Conservation (phyloP, 2,329 filamentous ascomycete species). For the Fusarium brachygibbosum region DNA sequence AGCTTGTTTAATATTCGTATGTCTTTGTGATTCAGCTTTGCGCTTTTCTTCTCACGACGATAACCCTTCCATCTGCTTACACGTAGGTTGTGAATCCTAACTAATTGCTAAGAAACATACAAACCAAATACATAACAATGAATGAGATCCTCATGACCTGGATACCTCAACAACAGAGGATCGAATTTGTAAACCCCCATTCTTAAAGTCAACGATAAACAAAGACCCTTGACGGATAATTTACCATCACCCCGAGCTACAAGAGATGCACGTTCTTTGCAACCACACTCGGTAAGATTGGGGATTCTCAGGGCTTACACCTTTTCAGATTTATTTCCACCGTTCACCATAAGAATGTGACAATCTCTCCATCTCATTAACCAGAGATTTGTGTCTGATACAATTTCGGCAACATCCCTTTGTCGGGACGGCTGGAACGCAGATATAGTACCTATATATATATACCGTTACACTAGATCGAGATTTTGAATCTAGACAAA, state of each 20-base stretch:
- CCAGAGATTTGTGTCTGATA: slow-evolving; percentile 33
- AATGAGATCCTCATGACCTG: neutral
- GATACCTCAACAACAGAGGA: neutral
- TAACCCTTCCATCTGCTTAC: neutral
- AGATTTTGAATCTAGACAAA: slow-evolving; percentile 11
- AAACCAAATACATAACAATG: neutral
- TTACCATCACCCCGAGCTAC: slow-evolving; percentile 31
- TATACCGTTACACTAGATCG: slow-evolving; percentile 7
- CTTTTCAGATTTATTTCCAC: slow-evolving; percentile 38
- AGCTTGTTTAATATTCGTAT: no score
- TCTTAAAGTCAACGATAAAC: slow-evolving; percentile 8
- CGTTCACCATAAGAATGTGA: slow-evolving; percentile 34
- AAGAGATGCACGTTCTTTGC: slow-evolving; percentile 1
- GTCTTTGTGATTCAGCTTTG: neutral
- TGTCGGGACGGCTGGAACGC: slow-evolving; percentile 27
- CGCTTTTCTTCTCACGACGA: neutral
- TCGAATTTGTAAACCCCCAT: neutral
- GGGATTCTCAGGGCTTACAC: neutral
- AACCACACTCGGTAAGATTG: neutral
- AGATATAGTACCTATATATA: slow-evolving; percentile 13
- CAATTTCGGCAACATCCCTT: slow-evolving; percentile 4
- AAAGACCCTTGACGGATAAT: slow-evolving; percentile 16
- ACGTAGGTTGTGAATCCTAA: neutral
- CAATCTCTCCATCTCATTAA: slow-evolving; percentile 23
- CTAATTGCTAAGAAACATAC: neutral